These are phyloP conservation scores for Pyropia yezoensis DNA, from an alignment of 23 red algal genomes.

Conservation along the genomic window DNA sequence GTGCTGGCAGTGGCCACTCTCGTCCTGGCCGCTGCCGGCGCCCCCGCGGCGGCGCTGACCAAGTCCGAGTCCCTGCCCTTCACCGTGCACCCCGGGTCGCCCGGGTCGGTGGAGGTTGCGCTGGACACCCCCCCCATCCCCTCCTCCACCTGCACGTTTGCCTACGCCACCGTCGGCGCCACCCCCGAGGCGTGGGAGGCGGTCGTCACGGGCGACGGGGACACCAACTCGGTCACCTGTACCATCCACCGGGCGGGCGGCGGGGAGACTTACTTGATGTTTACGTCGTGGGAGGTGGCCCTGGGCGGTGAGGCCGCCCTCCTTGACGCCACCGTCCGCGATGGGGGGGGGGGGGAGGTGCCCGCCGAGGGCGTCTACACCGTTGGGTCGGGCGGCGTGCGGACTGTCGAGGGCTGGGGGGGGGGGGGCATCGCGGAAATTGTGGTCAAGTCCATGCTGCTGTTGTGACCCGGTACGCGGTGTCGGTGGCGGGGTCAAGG, in stretches of 20 bases:
- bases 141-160: conserved; percentile 46
- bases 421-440: no score
- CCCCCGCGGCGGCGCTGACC: no score
- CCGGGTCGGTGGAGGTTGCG: conserved; percentile 20
- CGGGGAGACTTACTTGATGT: conserved; percentile 37
- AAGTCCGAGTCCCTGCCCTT: conserved; percentile 5
- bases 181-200: conserved; percentile 58
- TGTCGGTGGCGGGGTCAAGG: no score
- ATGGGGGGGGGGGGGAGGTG: no score
- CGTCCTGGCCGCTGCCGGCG: no score
- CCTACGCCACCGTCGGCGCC: conserved; percentile 34
- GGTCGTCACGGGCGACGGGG: conserved; percentile 19
- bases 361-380: no score
- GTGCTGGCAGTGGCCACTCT: no score
- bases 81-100: conserved; percentile 27
- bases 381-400: no score
- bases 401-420: no score
- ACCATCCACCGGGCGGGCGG: conserved; percentile 34
- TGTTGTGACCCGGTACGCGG: no score
- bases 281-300: conserved; percentile 10
- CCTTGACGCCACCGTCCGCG: no score
- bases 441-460: no score
- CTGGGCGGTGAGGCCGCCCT: neutral
- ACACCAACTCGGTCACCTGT: conserved; percentile 37
- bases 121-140: conserved; percentile 63